Evolutionary conservation across 495 filamentous ascomycete species (phyloP), one percentile per base, ranked within the genome.

Genomic region (Xylaria curta): DNA sequence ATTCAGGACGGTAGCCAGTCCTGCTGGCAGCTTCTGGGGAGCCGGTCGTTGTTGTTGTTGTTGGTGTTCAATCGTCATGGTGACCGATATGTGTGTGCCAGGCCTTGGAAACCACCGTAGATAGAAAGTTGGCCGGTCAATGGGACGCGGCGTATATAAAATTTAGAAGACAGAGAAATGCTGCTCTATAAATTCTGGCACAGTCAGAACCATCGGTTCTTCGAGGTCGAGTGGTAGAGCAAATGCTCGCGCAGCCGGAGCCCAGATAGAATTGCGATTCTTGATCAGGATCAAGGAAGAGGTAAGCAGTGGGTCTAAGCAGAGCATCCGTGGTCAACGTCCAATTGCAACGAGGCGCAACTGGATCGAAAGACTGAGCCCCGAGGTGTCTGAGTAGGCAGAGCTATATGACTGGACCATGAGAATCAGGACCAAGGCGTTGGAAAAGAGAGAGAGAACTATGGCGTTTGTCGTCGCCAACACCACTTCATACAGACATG

Each of bases 1-100:
- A 70, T 87, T 88, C 38, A 88, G 76, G 15, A 88, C 82, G 10
- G 81, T 81, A 10, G 84, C 83, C 64, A 88, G 73, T 19, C 81
- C 84, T 7, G 81, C 76, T 47, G 86, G 85, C 54, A 86, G 76
- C 73, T 86, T 87, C 74, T 87, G 85, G 58, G 81, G 81, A 60
- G 73, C 72, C 51, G 81, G 77, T 51, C 82, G 78, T 47, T 80
- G 77, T 56, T 79, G n/a, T n/a, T 80, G 77, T 56, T 79, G 78
- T 40, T 79, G 42, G 42, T 46, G 78, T 54, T 84, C 81, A 74
- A 81, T 80, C 38, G 76, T 73, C 78, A 79, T 79, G 56, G 51
- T 73, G 26, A 46, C 53, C 62, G 56, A 19, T 44, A 21, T 24
- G 62, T 70, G 28, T 28, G 33, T 36, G 33, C 46, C 47, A 38